Evolutionary conservation across 169 alveolate species (phyloP), one percentile per base, ranked within the genome.

Genomic region (Cystoisospora suis): DNA sequence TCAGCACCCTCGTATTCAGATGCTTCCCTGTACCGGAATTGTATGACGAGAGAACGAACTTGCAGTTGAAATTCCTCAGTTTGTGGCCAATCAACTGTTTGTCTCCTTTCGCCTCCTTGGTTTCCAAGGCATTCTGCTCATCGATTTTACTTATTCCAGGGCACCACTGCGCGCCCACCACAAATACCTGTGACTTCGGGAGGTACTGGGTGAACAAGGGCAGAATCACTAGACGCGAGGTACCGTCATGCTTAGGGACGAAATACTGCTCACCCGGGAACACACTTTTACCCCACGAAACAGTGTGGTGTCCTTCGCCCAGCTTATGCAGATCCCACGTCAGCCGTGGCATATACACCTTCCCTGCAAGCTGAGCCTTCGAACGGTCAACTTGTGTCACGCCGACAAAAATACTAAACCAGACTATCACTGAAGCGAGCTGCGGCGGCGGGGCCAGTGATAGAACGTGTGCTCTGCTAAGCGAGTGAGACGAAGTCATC

Each of bases 1-100:
- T 23, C 29, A 53, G 23, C n/a, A n/a, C n/a, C n/a, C n/a, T n/a
- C 12, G 83, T 72, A 40, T n/a, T 38, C 36, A 38, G 42, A 72
- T 72, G 83, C n/a, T 72, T 36, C 56, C 83, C 83, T 38, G 83
- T 72, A 38, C 56, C 34, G 36, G 83, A 46, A 56, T 72, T 53
- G 27, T 38, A 72, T 34, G 36, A 17, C 42, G 3, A 38, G 20
- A 72, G 83, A 6, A 38, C 27, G 32, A 72, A 1, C 45, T 38
- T 53, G 27, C 83, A 72, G 46, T 72, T 34, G 38, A 38, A 6
- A 2, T n/a, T 4, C 29, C 36, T 23, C 38, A 38, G 53, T 38
- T 40, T 40, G 29, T 34, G 58, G 36, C 83, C 83, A 1, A 72
- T 53, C 42, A 34, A 4, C 36, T 17, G 23, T 29, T 38, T 38